Percentiles rank a stretch among this genome's conserved stretches.
Evolutionary conservation across 768 basidiomycete genomes (phyloP).

Genomic region (Termitomyces sp.): DNA sequence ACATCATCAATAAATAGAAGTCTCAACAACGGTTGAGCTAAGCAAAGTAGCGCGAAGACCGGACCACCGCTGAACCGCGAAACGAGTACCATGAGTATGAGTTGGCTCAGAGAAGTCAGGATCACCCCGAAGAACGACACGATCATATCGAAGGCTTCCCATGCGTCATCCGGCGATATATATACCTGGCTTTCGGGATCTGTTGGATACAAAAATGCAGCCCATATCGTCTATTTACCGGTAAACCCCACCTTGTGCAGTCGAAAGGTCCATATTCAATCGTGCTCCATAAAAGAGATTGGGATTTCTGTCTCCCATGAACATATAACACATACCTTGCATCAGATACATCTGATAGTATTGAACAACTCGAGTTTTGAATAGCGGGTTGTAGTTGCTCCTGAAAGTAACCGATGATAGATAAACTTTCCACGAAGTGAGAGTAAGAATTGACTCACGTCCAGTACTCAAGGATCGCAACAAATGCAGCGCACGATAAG

Average conservation of each 20-base stretch:
- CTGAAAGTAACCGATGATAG: slow-evolving; percentile 3
- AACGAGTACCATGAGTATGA: slow-evolving; percentile 23
- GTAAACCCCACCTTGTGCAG: slow-evolving; percentile 14
- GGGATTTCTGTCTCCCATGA: neutral
- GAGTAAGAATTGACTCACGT: slow-evolving; percentile 8
- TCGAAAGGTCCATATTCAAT: slow-evolving; percentile 18
- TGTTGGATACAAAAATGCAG: neutral
- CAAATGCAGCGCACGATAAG: slow-evolving; percentile 13
- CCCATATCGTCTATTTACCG: too few species aligned
- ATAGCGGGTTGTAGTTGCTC: neutral
- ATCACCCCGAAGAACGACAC: slow-evolving; percentile 16
- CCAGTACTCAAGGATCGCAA: slow-evolving; percentile 18
- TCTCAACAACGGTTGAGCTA: slow-evolving; percentile 23
- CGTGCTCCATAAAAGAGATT: slow-evolving; percentile 5
- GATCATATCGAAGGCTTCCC: slow-evolving; percentile 20
- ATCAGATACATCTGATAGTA: slow-evolving; percentile 24
- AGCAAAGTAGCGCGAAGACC: slow-evolving; percentile 27
- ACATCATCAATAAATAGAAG: slow-evolving; percentile 14
- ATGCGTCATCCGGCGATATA: slow-evolving; percentile 16
- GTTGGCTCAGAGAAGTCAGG: slow-evolving; percentile 20
- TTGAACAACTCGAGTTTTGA: slow-evolving; percentile 15
- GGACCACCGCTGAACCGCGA: slow-evolving; percentile 26
- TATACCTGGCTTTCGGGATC: slow-evolving; percentile 17
- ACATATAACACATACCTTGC: slow-evolving; percentile 14
- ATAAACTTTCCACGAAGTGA: too few species aligned